phyloP scores from a whole-genome alignment of 768 basidiomycete species.

The Trametopsis cervina region DNA sequence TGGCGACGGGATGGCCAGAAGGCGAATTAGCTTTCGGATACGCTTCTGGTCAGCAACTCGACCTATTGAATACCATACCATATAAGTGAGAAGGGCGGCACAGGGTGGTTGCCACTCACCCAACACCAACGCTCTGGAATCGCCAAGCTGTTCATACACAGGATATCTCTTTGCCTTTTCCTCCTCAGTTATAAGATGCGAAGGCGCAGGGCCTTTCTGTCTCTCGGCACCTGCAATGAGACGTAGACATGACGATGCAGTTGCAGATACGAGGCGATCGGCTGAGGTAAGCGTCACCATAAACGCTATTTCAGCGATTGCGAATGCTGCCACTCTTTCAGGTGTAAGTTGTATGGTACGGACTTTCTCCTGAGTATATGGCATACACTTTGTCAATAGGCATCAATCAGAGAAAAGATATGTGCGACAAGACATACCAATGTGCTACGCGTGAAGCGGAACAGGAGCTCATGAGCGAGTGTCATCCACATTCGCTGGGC shows the following conservation, averaged over 20 bases:
- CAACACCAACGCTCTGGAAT: conserved; percentile 61
- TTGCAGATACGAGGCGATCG: conserved; percentile 56
- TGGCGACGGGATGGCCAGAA: conserved; percentile 55
- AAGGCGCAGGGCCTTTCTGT: conserved; percentile 48
- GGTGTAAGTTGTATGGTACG: conserved; percentile 43
- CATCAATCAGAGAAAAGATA: no score
- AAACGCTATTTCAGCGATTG: conserved; percentile 65
- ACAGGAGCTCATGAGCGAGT: conserved; percentile 53
- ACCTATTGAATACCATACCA: conserved; percentile 33
- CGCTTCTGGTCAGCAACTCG: conserved; percentile 78
- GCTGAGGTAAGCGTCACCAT: conserved; percentile 66
- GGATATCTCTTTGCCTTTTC: conserved; percentile 63
- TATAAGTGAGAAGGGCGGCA: no score
- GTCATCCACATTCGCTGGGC: conserved; percentile 63
- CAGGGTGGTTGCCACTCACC: conserved; percentile 28
- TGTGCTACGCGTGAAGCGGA: conserved; percentile 43
- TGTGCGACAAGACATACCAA: conserved; percentile 3
- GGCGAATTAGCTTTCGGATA: conserved; percentile 61
- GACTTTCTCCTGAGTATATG: conserved; percentile 28
- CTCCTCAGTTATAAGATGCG: conserved; percentile 46
- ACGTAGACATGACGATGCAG: conserved; percentile 65
- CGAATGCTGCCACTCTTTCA: conserved; percentile 55
- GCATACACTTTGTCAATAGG: no score
- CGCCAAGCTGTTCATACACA: conserved; percentile 74
- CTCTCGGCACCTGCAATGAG: conserved; percentile 62